Evolutionary conservation across 108 stramenopile genomes (phyloP).

Genomic region (Hondaea fermentalgiana): DNA sequence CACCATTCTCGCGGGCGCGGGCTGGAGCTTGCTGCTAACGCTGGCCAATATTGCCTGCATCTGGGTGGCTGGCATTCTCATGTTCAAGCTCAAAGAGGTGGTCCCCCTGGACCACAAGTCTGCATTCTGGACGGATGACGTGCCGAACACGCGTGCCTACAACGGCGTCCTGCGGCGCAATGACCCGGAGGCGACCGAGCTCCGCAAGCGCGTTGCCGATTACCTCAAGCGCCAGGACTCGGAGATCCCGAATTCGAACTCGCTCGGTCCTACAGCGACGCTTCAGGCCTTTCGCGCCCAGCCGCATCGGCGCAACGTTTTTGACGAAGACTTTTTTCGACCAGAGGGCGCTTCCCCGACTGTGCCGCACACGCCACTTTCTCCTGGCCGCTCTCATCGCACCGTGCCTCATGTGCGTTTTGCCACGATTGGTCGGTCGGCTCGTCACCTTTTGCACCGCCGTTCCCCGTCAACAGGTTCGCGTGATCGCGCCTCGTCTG

Average conservation of each 20-base stretch:
- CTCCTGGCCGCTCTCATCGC: too few species aligned
- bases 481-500: too few species aligned
- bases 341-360: neutral
- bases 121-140: neutral
- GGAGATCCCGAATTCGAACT: neutral
- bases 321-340: neutral
- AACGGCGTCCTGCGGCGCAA: neutral
- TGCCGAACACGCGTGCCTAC: slow-evolving; percentile 12
- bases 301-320: neutral
- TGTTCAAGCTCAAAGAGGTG: slow-evolving; percentile 45
- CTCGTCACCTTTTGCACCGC: too few species aligned
- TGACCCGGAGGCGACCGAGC: neutral
- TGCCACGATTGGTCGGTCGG: too few species aligned
- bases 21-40: slow-evolving; percentile 48
- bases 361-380: too few species aligned
- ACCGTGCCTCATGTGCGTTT: too few species aligned
- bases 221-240: neutral
- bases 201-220: neutral
- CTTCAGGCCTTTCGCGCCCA: neutral
- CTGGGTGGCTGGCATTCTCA: slow-evolving; percentile 47
- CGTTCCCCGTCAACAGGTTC: too few species aligned
- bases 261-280: neutral
- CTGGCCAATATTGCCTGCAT: slow-evolving; percentile 64
- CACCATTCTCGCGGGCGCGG: neutral
- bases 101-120: slow-evolving; percentile 13